A percentile compares a stretch with the other conserved stretches of the same genome.
Conservation (phyloP, 371 early-diverging fungal genomes). For the Rhizopus stolonifer region DNA sequence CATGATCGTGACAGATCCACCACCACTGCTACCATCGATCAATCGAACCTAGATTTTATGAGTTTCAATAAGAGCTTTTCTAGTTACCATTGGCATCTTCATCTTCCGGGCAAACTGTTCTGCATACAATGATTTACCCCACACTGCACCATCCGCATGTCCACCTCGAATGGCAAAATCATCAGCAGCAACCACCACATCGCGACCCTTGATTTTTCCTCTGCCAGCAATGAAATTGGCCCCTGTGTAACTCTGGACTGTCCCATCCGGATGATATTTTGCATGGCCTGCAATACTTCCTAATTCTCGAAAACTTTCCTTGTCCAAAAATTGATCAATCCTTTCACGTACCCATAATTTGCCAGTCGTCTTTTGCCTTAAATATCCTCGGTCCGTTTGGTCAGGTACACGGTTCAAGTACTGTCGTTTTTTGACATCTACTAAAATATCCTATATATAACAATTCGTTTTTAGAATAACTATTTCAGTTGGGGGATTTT, state of each 20-base stretch:
- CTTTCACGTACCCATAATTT: slow-evolving; percentile 49
- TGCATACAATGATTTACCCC: slow-evolving; percentile 39
- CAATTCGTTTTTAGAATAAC: background rate
- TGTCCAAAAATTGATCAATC: slow-evolving; percentile 38
- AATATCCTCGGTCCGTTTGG: slow-evolving; percentile 34
- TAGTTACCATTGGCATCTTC: slow-evolving; percentile 30
- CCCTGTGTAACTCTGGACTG: slow-evolving; percentile 25
- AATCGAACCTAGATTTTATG: slow-evolving; percentile 46
- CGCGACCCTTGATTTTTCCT: slow-evolving; percentile 26
- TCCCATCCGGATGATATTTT: slow-evolving; percentile 35
- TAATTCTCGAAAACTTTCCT: slow-evolving; percentile 32
- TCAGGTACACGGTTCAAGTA: slow-evolving; percentile 30
- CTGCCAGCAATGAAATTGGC: slow-evolving; percentile 47
- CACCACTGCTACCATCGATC: slow-evolving; percentile 50
- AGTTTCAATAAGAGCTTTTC: no score
- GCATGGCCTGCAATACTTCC: slow-evolving; percentile 42
- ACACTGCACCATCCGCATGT: slow-evolving; percentile 50
- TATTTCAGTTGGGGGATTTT: background rate
- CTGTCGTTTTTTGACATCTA: slow-evolving; percentile 31
- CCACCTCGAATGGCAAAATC: slow-evolving; percentile 51
- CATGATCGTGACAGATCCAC: slow-evolving; percentile 36
- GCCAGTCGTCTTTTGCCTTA: slow-evolving; percentile 43
- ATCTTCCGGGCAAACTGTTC: slow-evolving; percentile 39
- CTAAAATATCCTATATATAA: slow-evolving; percentile 28
- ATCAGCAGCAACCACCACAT: slow-evolving; percentile 44